Evolutionary conservation across 768 basidiomycete genomes (phyloP).

Genomic region (Leccinum barrowsii): DNA sequence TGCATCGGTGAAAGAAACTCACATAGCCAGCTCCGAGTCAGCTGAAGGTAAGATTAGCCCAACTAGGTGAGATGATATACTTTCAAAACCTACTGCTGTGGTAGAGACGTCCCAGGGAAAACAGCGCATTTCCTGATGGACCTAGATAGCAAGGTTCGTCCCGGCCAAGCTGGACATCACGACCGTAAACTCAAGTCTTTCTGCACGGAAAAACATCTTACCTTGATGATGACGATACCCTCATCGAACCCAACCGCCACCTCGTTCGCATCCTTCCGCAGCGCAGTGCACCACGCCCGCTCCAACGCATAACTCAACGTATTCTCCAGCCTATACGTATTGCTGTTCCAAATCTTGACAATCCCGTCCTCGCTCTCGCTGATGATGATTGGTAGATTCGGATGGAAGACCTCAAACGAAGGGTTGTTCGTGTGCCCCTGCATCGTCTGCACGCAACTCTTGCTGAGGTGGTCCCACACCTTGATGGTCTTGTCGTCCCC

Average conservation of each 20-base stretch:
- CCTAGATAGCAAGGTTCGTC: conserved; percentile 26
- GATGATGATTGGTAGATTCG: conserved; percentile 65
- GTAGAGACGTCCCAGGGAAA: too few species aligned
- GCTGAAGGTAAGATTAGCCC: too few species aligned
- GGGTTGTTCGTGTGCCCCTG: conserved; percentile 98
- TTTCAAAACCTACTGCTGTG: too few species aligned
- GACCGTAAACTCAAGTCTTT: background rate
- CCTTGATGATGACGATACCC: conserved; percentile 92
- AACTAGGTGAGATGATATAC: too few species aligned
- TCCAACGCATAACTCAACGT: conserved; percentile 94
- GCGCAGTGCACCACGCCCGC: conserved; percentile 90
- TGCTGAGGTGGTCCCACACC: conserved; percentile 98
- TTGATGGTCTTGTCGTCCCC: conserved; percentile 98
- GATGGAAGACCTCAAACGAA: conserved; percentile 95
- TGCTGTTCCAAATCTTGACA: conserved; percentile 96
- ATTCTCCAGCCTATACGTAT: conserved; percentile 93
- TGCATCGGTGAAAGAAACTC: too few species aligned
- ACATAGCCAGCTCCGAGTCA: too few species aligned
- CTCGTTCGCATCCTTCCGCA: conserved; percentile 83
- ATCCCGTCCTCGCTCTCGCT: conserved; percentile 97
- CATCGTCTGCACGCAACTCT: conserved; percentile 96
- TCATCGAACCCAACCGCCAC: conserved; percentile 96
- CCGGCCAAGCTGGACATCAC: conserved; percentile 65
- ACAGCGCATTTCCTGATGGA: too few species aligned
- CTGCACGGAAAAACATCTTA: conserved; percentile 26